Evolutionary conservation across 345 rosid genomes (phyloP), one percentile per base, ranked within the genome.

Genomic region (Eucalyptus pauciflora): DNA sequence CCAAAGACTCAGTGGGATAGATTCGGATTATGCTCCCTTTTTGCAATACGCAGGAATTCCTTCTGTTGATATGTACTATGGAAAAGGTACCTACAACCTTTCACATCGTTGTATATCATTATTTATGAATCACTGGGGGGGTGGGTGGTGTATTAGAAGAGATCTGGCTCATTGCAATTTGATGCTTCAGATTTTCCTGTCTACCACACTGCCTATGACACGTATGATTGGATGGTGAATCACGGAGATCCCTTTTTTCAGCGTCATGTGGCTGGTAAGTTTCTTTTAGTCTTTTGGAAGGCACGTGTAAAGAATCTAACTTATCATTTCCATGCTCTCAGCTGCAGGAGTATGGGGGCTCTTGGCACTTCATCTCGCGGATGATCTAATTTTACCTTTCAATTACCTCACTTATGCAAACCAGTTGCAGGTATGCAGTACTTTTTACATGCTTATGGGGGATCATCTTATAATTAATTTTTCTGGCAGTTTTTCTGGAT

Each of bases 1-100:
- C 67, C 92, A 96, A 91, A 95, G 99, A 92, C 97, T 98, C 37
- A 90, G 97, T 87, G 95, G 96, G 76, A 96, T 95, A 56, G 96
- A 96, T 92, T 98, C 99, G 62, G 99, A 98, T 92, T 98, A 96
- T 91, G 96, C 96, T 69, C 95, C 99, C n/a, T 98, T 98, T 93
- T 92, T 98, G 94, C 99, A 97, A 33, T 97, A 95, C 93, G 98
- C 96, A 0, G 99, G 99, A 86, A 90, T 98, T 91, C 96, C 99
- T 31, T 98, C 98, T 58, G 89, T 95, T 56, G 99, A 98, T 93
- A 92, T 97, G 86, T 98, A 96, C 90, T 98, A 94, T 91, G 99
- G 99, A 92, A 94, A 91, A 93, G 99, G 99, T 98, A 92, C 89
- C 49, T 49, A 58, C 88, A 54, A 43, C 13, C 48, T 49, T 24